These are phyloP conservation scores for Lepiota subincarnata DNA, from an alignment of 768 basidiomycete genomes.

Conservation along the genomic window DNA sequence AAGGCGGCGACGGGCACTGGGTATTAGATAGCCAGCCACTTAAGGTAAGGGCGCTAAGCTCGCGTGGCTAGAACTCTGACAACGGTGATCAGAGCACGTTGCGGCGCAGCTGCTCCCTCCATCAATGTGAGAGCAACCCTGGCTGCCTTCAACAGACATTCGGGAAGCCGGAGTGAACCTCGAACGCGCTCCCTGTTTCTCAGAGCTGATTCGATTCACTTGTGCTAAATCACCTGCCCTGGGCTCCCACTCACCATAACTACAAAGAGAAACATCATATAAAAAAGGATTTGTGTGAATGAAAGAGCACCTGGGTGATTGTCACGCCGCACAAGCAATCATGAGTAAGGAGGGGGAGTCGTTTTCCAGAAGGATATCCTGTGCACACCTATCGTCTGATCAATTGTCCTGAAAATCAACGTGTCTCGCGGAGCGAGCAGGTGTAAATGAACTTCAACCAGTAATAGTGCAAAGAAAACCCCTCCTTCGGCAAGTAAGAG, in stretches of 20 bases:
- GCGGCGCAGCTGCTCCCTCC: background rate
- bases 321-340: no score
- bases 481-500: constrained; percentile 61
- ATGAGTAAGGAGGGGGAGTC: no score
- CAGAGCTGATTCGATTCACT: constrained; percentile 15
- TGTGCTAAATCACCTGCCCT: background rate
- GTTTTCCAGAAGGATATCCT: background rate
- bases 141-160: background rate
- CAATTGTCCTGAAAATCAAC: constrained; percentile 44
- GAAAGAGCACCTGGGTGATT: constrained; percentile 48
- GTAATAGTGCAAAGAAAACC: constrained; percentile 50
- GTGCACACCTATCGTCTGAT: constrained; percentile 58
- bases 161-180: constrained; percentile 3
- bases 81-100: background rate
- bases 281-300: constrained; percentile 61
- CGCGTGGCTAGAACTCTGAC: background rate
- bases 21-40: background rate
- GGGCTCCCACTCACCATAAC: constrained; percentile 35
- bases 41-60: background rate
- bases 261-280: constrained; percentile 57
- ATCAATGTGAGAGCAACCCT: background rate
- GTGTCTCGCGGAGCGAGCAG: constrained; percentile 47
- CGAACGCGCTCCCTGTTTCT: constrained; percentile 5
- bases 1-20: background rate
- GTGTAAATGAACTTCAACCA: constrained; percentile 57